A percentile compares a stretch with the other conserved stretches of the same genome.
phyloP scores from a whole-genome alignment of 495 filamentous ascomycete species.

The Lophiotrema nucula region DNA sequence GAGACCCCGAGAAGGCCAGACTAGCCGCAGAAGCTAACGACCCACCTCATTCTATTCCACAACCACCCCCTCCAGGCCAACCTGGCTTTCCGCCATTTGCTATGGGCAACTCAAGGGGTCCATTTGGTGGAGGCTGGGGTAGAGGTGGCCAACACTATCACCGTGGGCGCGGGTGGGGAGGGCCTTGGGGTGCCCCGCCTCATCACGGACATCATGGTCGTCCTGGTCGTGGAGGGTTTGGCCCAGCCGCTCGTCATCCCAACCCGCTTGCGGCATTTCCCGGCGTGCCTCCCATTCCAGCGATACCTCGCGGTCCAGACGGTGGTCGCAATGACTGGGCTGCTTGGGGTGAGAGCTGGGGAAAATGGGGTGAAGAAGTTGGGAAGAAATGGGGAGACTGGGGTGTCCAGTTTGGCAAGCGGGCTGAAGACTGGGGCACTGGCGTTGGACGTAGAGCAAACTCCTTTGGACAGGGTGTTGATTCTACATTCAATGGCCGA shows the following conservation, averaged over 20 bases:
- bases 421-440: constrained; percentile 21
- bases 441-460: constrained; percentile 18
- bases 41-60: constrained; percentile 17
- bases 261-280: not conserved
- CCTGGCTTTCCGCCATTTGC: not conserved
- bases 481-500: not conserved
- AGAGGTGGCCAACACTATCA: not conserved
- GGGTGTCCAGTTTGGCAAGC: constrained; percentile 26
- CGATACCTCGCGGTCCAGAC: not conserved
- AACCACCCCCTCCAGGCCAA: not conserved
- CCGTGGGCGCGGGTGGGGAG: constrained; percentile 1
- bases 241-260: no score
- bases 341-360: constrained; percentile 15
- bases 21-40: constrained; percentile 1
- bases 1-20: not conserved
- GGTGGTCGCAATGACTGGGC: constrained; percentile 18
- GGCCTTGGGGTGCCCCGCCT: not conserved
- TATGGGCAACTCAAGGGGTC: not conserved
- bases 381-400: constrained; percentile 16
- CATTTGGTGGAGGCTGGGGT: not conserved
- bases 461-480: constrained; percentile 13
- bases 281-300: not conserved
- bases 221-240: not conserved
- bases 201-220: constrained; percentile 1
- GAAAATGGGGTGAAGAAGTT: constrained; percentile 33